Conservation (phyloP, 2,329 filamentous ascomycete genomes). For the Ceratocystis eucalypticola region DNA sequence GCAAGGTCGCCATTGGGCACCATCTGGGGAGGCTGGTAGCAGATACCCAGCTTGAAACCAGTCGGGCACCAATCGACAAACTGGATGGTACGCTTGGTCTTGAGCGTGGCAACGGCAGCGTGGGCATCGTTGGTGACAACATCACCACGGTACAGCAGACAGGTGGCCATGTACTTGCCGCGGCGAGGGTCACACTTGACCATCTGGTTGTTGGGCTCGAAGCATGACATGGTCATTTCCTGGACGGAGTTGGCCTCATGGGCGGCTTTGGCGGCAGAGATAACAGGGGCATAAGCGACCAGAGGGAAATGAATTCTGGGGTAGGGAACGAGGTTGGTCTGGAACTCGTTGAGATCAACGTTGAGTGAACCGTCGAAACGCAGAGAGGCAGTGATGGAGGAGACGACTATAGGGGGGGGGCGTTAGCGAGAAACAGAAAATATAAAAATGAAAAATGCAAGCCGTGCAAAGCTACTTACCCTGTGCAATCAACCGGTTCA, state of each 20-base stretch:
- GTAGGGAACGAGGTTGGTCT: constrained; percentile 98
- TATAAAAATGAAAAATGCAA: background rate
- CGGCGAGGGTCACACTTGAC: constrained; percentile 98
- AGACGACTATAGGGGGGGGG: constrained; percentile 59
- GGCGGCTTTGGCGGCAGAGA: constrained; percentile 87
- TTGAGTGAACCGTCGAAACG: constrained; percentile 98
- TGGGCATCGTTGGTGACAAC: constrained; percentile 95
- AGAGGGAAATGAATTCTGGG: constrained; percentile 99
- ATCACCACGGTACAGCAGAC: constrained; percentile 93
- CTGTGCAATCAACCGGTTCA: constrained; percentile 97
- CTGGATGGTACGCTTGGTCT: constrained; percentile 98
- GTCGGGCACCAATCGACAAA: constrained; percentile 99
- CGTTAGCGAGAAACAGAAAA: constrained; percentile 22
- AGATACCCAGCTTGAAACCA: constrained; percentile 99
- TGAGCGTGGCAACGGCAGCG: constrained; percentile 82
- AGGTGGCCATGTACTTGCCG: constrained; percentile 99
- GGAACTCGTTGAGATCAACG: constrained; percentile 99
- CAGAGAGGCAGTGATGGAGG: constrained; percentile 94
- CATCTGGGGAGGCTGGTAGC: constrained; percentile 74
- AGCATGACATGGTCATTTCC: constrained; percentile 98
- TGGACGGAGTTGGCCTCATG: constrained; percentile 97
- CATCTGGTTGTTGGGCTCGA: constrained; percentile 99
- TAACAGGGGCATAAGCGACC: constrained; percentile 86
- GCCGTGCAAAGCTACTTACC: constrained; percentile 35
- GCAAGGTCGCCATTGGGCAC: constrained; percentile 95